Evolutionary conservation across 345 rosid species (phyloP).

Genomic region (Leavenworthia alabamica): DNA sequence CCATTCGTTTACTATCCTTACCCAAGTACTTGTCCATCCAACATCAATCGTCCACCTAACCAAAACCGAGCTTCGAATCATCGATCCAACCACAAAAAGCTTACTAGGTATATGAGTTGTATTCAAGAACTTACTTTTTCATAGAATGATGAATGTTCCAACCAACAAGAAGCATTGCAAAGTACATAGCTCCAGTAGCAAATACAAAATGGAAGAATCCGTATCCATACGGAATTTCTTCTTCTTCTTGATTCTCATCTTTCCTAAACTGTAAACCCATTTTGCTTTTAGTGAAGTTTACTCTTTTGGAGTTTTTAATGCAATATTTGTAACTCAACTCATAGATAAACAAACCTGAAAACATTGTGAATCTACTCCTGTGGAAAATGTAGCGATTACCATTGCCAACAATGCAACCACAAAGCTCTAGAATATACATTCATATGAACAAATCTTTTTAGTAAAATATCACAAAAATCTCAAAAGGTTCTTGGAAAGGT

Average conservation of each 20-base stretch:
- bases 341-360: slow-evolving; percentile 57
- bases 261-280: slow-evolving; percentile 36
- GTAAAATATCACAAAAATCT: background rate
- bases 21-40: slow-evolving; percentile 99
- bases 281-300: slow-evolving; percentile 32
- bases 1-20: slow-evolving; percentile 85
- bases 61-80: background rate
- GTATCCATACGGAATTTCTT: slow-evolving; percentile 77
- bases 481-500: background rate
- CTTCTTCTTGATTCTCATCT: slow-evolving; percentile 45
- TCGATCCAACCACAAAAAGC: background rate
- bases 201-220: slow-evolving; percentile 97
- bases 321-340: background rate
- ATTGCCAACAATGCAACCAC: slow-evolving; percentile 73
- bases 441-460: background rate
- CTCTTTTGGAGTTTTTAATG: background rate
- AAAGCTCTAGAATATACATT: slow-evolving; percentile 54
- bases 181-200: slow-evolving; percentile 96
- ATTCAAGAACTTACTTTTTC: slow-evolving; percentile 41
- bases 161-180: slow-evolving; percentile 83
- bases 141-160: slow-evolving; percentile 88
- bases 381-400: slow-evolving; percentile 90
- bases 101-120: background rate
- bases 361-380: slow-evolving; percentile 90
- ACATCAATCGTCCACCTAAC: slow-evolving; percentile 96